Percentiles rank a stretch among this genome's conserved stretches.
Evolutionary conservation across 2,329 filamentous ascomycete genomes (phyloP).

Genomic region (Botrytis elliptica): DNA sequence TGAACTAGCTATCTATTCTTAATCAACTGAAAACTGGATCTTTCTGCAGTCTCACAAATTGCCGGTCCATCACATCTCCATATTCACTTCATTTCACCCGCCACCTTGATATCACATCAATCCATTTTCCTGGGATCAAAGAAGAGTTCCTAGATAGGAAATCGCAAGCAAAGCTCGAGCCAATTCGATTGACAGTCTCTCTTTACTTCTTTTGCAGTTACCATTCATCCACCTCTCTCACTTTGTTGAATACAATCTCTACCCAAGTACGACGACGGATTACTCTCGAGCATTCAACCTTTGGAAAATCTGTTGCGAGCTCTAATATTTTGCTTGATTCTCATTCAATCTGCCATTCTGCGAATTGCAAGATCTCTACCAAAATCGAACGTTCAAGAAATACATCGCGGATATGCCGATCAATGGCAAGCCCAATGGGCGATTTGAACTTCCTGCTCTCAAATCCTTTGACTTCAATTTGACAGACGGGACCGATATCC

Average conservation of each 20-base stretch:
- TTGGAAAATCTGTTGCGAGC: neutral
- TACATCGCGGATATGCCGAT: conserved; percentile 28
- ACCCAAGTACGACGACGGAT: neutral
- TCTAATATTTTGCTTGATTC: neutral
- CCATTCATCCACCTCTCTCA: neutral
- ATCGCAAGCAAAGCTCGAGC: conserved; percentile 20
- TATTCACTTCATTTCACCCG: conserved; percentile 11
- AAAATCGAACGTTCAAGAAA: neutral
- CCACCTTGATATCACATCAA: conserved; percentile 10
- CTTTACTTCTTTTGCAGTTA: neutral
- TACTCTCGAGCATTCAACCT: neutral
- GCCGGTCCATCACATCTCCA: neutral
- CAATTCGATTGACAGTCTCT: conserved; percentile 1
- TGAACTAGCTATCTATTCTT: neutral
- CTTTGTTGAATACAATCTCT: neutral
- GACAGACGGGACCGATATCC: conserved; percentile 41
- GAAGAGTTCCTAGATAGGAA: conserved; percentile 15
- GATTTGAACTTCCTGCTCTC: conserved; percentile 39
- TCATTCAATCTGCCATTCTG: neutral
- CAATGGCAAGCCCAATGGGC: conserved; percentile 36
- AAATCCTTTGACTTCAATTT: conserved; percentile 38
- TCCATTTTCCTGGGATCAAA: neutral
- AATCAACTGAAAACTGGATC: conserved; percentile 13
- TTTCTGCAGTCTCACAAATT: conserved; percentile 4
- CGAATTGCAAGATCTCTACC: neutral